These are phyloP conservation scores for Candida anutae DNA, from an alignment of 1,139 yeast genomes.

Conservation along the genomic window DNA sequence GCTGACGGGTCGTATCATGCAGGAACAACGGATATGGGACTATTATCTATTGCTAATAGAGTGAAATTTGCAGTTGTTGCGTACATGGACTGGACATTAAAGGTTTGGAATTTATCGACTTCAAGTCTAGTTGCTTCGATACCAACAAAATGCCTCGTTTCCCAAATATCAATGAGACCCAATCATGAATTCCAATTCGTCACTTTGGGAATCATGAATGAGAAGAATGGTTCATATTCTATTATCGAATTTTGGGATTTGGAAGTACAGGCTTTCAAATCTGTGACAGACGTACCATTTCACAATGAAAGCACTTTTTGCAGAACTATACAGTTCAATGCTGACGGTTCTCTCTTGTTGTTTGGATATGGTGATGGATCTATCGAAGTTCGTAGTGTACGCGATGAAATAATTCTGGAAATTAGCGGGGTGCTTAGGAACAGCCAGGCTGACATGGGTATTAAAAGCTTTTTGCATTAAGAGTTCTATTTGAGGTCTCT, in stretches of 20 bases:
- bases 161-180: conserved; percentile 39
- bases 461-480: too few species aligned
- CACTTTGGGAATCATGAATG: conserved; percentile 32
- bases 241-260: conserved; percentile 53
- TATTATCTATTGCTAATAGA: conserved; percentile 2
- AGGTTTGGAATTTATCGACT: conserved; percentile 14
- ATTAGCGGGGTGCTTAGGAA: too few species aligned
- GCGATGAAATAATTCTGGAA: neutral
- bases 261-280: conserved; percentile 25
- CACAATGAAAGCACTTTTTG: conserved; percentile 6
- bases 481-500: too few species aligned
- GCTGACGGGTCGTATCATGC: conserved; percentile 5
- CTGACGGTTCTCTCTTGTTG: conserved; percentile 14
- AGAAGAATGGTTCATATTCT: conserved; percentile 13
- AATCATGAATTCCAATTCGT: conserved; percentile 36
- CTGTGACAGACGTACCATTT: conserved; percentile 21
- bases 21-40: conserved; percentile 5
- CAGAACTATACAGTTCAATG: conserved; percentile 15
- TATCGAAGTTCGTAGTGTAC: conserved; percentile 5
- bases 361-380: conserved; percentile 22
- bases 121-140: conserved; percentile 14
- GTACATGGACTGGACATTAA: conserved; percentile 24
- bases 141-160: conserved; percentile 32
- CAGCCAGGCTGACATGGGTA: too few species aligned
- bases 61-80: conserved; percentile 14